Evolutionary conservation across 768 basidiomycete genomes (phyloP), one percentile per base, ranked within the genome.

Genomic region (Rhodotorula toruloides): DNA sequence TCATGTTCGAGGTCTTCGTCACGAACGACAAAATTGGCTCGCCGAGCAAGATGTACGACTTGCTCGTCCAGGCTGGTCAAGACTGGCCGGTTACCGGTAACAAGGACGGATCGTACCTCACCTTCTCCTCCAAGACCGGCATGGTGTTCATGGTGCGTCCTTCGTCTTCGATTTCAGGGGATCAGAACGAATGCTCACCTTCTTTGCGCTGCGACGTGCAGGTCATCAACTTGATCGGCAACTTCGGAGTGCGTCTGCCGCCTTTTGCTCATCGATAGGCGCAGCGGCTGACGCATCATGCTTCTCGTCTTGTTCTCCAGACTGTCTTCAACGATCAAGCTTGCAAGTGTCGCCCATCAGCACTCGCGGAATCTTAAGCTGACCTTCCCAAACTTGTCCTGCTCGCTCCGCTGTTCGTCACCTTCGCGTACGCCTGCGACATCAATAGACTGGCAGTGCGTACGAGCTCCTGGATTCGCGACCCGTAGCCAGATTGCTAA

Each of bases 31-130:
- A 88, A 77, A 94, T 97, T 54, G 93, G 93, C 32, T 87, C 85
- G 42, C 85, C 87, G 49, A 67, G 76, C 2, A 82, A 81, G 63
- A 94, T 97, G 92, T 71, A 54, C 54, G 64, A 70, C 9, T 27
- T 44, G 2, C 54, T 71, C 3, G 36, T 42, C 10, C 40, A 55
- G 19, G 65, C 65, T 1, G 36, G 40, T 13, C 3, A 34, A 19
- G 48, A 61, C 17, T 53, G 36, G 36, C 69, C 69, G 16, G 58
- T 71, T 49, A 55, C 60, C 84, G 91, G 90, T 6, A 97, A 97
- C 76, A 88, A 87, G 0, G 81, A 85, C 19, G 93, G 92, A 10
- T 88, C 86, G 9, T 96, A 94, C 76, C 78, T 90, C 36, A 89
- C 89, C 16, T 86, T 91, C 80, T 81, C 87, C 37, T 87, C 85